phyloP scores from a whole-genome alignment of 495 filamentous ascomycete genomes.

The Podospora appendiculata region DNA sequence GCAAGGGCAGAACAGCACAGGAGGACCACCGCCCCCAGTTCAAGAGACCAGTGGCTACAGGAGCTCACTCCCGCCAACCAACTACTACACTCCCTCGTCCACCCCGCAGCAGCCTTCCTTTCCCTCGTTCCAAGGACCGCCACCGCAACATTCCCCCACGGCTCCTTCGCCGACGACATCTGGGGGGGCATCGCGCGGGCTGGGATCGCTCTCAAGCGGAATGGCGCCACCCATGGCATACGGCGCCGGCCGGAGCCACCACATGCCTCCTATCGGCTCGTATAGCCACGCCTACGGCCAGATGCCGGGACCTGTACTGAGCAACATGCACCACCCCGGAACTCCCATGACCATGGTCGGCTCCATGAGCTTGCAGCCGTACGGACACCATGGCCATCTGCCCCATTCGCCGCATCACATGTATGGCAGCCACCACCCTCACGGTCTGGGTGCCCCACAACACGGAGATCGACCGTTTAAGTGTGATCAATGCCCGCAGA shows the following conservation, averaged over 20 bases:
- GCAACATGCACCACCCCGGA: constrained; percentile 68
- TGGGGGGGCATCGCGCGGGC: constrained; percentile 18
- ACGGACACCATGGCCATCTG: constrained; percentile 39
- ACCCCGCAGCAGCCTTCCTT: constrained; percentile 55
- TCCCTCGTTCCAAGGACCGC: constrained; percentile 41
- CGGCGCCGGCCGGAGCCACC: constrained; percentile 19
- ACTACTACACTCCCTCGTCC: constrained; percentile 51
- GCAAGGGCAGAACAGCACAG: not conserved
- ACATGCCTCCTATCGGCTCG: constrained; percentile 8
- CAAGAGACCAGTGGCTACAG: constrained; percentile 43
- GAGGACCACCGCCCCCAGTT: not conserved
- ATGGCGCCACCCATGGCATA: constrained; percentile 20
- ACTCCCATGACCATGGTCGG: constrained; percentile 62
- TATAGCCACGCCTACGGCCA: constrained; percentile 6
- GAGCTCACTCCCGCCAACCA: constrained; percentile 46
- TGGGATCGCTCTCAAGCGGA: constrained; percentile 41
- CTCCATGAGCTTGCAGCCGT: constrained; percentile 44
- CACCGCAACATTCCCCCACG: constrained; percentile 23
- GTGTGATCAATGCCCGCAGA: constrained; percentile 84
- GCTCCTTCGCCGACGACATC: constrained; percentile 7
- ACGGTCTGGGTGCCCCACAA: constrained; percentile 5
- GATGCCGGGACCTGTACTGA: constrained; percentile 62
- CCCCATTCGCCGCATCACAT: constrained; percentile 20
- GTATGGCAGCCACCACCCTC: constrained; percentile 20
- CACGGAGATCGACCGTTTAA: constrained; percentile 78